Base-by-base conservation (phyloP, 495 filamentous ascomycete species). In the Cairneyella variabilis region DNA sequence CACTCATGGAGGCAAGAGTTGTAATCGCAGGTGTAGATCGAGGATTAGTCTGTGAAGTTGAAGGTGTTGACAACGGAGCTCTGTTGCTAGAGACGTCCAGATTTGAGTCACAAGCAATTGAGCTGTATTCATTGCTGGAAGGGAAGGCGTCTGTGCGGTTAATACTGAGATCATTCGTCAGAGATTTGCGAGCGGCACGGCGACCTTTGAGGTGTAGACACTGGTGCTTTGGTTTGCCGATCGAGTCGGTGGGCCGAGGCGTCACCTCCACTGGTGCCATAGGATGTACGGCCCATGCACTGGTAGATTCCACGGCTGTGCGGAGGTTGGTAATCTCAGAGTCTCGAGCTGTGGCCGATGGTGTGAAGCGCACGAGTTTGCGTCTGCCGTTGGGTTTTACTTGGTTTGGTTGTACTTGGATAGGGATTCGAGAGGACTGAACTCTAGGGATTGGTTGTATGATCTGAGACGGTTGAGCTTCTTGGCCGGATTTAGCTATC, bases 311-410 rank as follows among this genome's bases (percentile, higher is more conserved):
- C 0, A 57, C 47, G 9, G 48, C 58, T 11, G 38, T 51, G 34
- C 25, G 58, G 22, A 57, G 50, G 3, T 26, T 30, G n/a, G 36
- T 28, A 21, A 50, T 45, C 23, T 57, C 58, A 1, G 54, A 54
- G 17, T 57, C 58, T 46, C 49, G 52, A 7, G 53, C 54, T n/a
- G 48, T 55, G 3, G 54, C 48, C 12, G 50, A 53, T 21, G 56
- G 44, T n/a, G 51, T 59, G 32, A 62, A 59, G 11, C 60, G 36
- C 12, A 63, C 53, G 3, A 36, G 14, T 22, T 42, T 47, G 21
- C 42, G 41, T 27, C 49, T 41, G 11, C 28, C n/a, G 16, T 36
- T 51, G 14, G 36, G 26, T 27, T 39, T 48, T 17, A 22, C 14
- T 10, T 30, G 16, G 17, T 42, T 28, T 21, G 39, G 17, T 7